Base-by-base conservation (phyloP, 306 rosid genomes). In the Rosa chinensis region DNA sequence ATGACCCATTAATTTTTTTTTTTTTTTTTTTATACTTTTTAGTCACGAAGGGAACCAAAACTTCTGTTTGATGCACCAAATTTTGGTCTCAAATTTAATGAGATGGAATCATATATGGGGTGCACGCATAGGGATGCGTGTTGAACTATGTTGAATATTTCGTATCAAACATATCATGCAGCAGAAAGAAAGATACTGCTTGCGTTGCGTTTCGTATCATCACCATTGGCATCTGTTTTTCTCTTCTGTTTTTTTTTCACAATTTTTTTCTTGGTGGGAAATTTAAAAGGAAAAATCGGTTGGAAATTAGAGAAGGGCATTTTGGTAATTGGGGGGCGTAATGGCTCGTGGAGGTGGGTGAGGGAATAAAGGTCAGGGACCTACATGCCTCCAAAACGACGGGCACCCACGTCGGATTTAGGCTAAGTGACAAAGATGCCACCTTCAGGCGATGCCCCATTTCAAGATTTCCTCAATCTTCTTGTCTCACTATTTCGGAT, bases 341-440 rank as follows among this genome's bases (percentile, higher is more conserved):
- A 76, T 37, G 77, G 45, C 69, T 42, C 40, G 72, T 18, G 56
- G 77, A 69, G 86, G 89, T 83, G 84, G 86, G 81, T 80, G 85
- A 79, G 84, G 86, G 87, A 92, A 89, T 87, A 86, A 89, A 88
- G 86, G 73, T 0, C 1, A 3, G 82, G 94, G 95, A 17, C 93
- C 97, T 82, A 86, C 83, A 61, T 84, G 97, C 83, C 79, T 80
- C 91, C 91, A 85, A 89, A 86, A 83, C 89, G 89, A 90, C 84
- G 89, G 88, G 88, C 94, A 92, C 55, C 84, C 88, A 89, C 89
- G 91, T 90, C 77, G 87, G 93, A 89, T 66, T 81, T 72, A 73
- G 70, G 85, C 80, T 79, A 87, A 73, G 70, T 78, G 97, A 88
- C 96, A 90, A 90, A 90, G 83, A 82, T 83, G 92, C 89, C 94